Evolutionary conservation across 345 rosid species (phyloP).

Genomic region (Gynandropsis gynandra): DNA sequence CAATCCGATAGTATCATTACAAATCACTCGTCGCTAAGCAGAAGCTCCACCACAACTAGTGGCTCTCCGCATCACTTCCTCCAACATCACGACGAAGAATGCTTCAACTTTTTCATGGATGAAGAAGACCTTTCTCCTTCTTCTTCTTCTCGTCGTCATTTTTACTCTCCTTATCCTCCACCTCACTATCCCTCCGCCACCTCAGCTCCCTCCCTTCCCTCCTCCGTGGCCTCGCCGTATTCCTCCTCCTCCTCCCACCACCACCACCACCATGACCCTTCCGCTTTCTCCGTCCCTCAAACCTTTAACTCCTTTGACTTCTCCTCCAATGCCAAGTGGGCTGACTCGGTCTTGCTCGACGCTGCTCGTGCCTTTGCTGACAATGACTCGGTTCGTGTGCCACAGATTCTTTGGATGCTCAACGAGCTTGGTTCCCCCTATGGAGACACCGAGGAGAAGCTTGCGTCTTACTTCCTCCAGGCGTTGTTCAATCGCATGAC

Average conservation of each 20-base stretch:
- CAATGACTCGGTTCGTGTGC: slow-evolving; percentile 51
- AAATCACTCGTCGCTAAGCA: slow-evolving; percentile 70
- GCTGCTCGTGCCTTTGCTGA: slow-evolving; percentile 65
- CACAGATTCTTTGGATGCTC: slow-evolving; percentile 89
- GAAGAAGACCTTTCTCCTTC: slow-evolving; percentile 98
- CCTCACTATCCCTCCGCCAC: slow-evolving; percentile 30
- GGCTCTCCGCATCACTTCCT: slow-evolving; percentile 54
- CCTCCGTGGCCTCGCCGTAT: slow-evolving; percentile 25
- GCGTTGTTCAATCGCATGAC: slow-evolving; percentile 88
- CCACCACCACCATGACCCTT: slow-evolving; percentile 30
- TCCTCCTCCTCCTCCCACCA: slow-evolving; percentile 27
- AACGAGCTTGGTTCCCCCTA: slow-evolving; percentile 83
- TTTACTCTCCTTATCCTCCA: slow-evolving; percentile 32
- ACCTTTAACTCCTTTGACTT: slow-evolving; percentile 50
- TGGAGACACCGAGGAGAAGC: slow-evolving; percentile 83
- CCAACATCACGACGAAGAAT: slow-evolving; percentile 69
- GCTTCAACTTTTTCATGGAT: slow-evolving; percentile 99
- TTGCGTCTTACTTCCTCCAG: slow-evolving; percentile 77
- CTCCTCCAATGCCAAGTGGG: slow-evolving; percentile 64
- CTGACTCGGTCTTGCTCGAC: slow-evolving; percentile 55
- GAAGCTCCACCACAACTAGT: slow-evolving; percentile 76
- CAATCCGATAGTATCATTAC: slow-evolving; percentile 57
- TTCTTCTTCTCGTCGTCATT: slow-evolving; percentile 53
- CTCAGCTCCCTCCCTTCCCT: slow-evolving; percentile 33
- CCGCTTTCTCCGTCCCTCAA: slow-evolving; percentile 45